Evolutionary conservation across 345 rosid genomes (phyloP).

Genomic region (Populus simonii): DNA sequence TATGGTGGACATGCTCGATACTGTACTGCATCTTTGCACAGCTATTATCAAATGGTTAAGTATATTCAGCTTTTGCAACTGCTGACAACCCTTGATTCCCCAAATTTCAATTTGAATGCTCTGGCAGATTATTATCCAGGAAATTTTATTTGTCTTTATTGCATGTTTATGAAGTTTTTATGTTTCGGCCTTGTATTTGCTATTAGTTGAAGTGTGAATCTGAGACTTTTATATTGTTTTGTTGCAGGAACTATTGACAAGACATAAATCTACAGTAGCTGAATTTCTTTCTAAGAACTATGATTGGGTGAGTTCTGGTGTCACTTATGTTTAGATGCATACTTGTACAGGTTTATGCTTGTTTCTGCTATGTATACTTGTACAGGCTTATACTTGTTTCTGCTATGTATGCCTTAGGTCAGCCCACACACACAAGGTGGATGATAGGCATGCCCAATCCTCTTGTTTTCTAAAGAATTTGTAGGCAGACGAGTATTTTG

Average conservation of each 20-base stretch:
- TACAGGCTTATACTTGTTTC: background rate
- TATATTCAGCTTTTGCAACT: no score
- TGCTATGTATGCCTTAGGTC: background rate
- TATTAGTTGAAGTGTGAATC: background rate
- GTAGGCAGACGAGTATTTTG: background rate
- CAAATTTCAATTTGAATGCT: no score
- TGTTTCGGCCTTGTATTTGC: slow-evolving; percentile 3
- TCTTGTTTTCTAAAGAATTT: background rate
- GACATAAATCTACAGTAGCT: slow-evolving; percentile 98
- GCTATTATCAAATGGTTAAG: no score
- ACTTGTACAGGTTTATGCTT: background rate
- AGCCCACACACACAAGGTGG: background rate
- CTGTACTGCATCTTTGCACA: no score
- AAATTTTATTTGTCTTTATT: background rate
- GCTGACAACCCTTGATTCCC: no score
- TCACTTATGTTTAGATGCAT: background rate
- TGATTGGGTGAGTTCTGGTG: slow-evolving; percentile 68
- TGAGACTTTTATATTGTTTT: slow-evolving; percentile 21
- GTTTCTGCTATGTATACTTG: background rate
- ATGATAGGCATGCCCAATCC: background rate
- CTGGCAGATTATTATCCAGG: no score
- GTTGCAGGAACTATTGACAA: slow-evolving; percentile 84
- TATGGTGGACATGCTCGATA: no score
- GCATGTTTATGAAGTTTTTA: background rate
- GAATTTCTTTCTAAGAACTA: slow-evolving; percentile 89